These are phyloP conservation scores for Arctium minus DNA, from an alignment of 129 eudicot genomes.

Conservation along the genomic window DNA sequence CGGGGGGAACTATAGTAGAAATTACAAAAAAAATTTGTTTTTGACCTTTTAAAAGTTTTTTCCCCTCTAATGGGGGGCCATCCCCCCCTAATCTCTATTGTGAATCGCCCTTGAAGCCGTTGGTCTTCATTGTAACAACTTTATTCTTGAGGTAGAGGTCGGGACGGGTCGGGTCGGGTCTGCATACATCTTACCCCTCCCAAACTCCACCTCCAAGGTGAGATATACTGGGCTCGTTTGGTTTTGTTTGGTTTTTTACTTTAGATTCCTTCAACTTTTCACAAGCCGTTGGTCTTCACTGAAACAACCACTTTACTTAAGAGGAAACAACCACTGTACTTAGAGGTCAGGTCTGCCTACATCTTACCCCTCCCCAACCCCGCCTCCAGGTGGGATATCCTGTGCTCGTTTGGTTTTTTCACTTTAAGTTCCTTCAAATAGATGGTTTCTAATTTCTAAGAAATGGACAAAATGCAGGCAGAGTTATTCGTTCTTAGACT, in stretches of 20 bases:
- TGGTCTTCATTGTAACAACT: no score
- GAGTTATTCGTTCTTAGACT: conserved; percentile 76
- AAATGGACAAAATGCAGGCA: conserved; percentile 50
- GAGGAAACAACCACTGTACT: background rate
- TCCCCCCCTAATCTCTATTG: no score
- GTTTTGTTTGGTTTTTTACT: background rate
- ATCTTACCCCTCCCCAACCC: background rate
- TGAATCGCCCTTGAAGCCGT: no score
- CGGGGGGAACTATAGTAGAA: no score
- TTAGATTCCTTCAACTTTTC: background rate
- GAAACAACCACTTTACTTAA: background rate
- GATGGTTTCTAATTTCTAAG: conserved; percentile 2
- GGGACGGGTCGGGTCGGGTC: no score
- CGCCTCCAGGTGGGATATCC: background rate
- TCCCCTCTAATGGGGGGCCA: no score
- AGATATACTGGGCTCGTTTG: no score
- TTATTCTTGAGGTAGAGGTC: no score
- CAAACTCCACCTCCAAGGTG: no score
- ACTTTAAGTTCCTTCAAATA: background rate
- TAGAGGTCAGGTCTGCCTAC: background rate
- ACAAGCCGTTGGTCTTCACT: background rate
- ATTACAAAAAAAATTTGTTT: no score
- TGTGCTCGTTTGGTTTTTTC: background rate
- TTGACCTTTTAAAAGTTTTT: no score
- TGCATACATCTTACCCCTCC: no score